Conservation (phyloP, 2,329 filamentous ascomycete species). For the Epichloe gansuensis region DNA sequence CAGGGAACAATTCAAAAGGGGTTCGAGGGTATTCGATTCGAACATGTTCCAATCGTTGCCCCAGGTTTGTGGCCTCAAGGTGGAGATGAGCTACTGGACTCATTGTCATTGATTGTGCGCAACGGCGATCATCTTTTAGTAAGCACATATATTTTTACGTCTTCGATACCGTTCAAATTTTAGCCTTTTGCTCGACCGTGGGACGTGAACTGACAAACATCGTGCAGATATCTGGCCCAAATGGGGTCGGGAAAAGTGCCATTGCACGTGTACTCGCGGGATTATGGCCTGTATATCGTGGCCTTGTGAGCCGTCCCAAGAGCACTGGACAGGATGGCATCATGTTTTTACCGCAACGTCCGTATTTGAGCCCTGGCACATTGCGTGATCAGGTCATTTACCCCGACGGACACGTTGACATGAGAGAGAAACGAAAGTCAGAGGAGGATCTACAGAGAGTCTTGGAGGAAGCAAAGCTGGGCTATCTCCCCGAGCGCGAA, state of each 20-base stretch:
- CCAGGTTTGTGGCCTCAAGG: conserved; percentile 79
- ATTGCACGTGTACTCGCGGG: conserved; percentile 81
- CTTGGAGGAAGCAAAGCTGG: conserved; percentile 72
- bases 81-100: conserved; percentile 83
- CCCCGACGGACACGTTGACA: conserved; percentile 86
- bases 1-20: conserved; percentile 91
- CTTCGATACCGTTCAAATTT: neutral
- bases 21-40: conserved; percentile 86
- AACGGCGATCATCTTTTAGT: conserved; percentile 80
- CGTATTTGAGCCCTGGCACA: conserved; percentile 85
- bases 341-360: conserved; percentile 94
- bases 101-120: conserved; percentile 77
- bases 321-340: conserved; percentile 75
- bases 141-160: conserved; percentile 13
- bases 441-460: conserved; percentile 69
- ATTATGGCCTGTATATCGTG: conserved; percentile 91
- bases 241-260: conserved; percentile 86
- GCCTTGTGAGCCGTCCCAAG: conserved; percentile 79
- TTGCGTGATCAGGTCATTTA: conserved; percentile 96
- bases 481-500: conserved; percentile 83
- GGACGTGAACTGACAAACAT: conserved; percentile 8
- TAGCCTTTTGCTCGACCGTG: neutral
- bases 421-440: conserved; percentile 66
- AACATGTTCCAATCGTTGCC: conserved; percentile 86
- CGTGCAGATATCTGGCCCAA: conserved; percentile 69